Evolutionary conservation across 306 rosid species (phyloP), one percentile per base, ranked within the genome.

Genomic region (Vigna nakashimae): DNA sequence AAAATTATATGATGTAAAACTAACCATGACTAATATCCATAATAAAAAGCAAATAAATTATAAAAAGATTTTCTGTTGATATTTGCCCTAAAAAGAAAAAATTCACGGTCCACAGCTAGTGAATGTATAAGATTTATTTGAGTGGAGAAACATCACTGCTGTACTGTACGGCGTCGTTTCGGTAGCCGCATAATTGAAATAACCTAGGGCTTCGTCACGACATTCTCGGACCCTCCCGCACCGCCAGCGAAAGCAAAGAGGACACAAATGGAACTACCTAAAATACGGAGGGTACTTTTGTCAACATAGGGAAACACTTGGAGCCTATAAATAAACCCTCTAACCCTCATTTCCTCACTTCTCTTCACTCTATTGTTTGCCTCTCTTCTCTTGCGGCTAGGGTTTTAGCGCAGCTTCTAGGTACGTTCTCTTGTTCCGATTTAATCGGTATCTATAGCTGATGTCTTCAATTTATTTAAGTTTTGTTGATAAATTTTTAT

Each of bases 341-440:
- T 7, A 14, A 64, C 60, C 68, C 65, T 17, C 14, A 0, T 5
- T 9, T 1, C 2, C 0, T 43, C 13, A 13, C 43, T 64, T 10
- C 36, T 36, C 24, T 53, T 10, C 24, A 1, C 76, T 18, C 30
- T 5, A 2, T 36, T 8, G 48, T 7, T 0, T 16, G 20, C 60
- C 12, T 3, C 9, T 2, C 18, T 20, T 28, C 12, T 30, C 9
- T 16, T 30, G 75, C 79, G 75, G 75, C 79, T 53, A 80, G 84
- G 79, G 79, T 80, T 80, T 10, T 16, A 56, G 7, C 57, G 16
- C 67, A 55, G 56, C 58, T 56, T 17, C 49, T 20, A 68, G 77
- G 85, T 81, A 50, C 1, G 73, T 0, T 26, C 2, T 57, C 20
- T 24, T 2, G 0, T 7, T 0, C 26, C 24, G 2, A 48, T 14